Evolutionary conservation across 192 early-diverging fungal genomes (phyloP).

Genomic region (Anaeromyces robustus): DNA sequence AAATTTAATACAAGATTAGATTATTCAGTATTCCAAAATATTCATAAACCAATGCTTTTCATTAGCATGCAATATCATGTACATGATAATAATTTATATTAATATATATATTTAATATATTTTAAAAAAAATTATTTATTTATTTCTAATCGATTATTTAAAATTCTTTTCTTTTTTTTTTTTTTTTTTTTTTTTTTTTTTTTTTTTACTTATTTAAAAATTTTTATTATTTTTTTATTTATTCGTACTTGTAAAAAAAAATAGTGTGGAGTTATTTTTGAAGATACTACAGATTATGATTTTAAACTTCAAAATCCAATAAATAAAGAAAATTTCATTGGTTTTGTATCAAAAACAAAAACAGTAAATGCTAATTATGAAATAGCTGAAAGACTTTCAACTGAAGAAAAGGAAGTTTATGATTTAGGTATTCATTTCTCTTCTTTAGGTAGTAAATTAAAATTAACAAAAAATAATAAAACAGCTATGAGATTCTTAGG

Average conservation of each 20-base stretch:
- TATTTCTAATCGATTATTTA: too few relatives aligned
- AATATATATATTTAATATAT: too few relatives aligned
- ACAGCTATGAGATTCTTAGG: constrained; percentile 13
- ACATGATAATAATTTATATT: not conserved
- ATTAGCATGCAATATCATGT: constrained; percentile 35
- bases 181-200: not conserved
- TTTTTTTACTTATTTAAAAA: not conserved
- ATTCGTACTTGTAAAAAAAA: too few relatives aligned
- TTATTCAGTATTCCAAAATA: constrained; percentile 8
- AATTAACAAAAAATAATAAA: constrained; percentile 13
- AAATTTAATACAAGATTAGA: constrained; percentile 24
- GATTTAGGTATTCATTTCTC: constrained; percentile 27
- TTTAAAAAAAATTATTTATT: too few relatives aligned
- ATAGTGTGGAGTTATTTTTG: constrained; percentile 29
- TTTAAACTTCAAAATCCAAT: constrained; percentile 13
- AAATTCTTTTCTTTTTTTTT: too few relatives aligned
- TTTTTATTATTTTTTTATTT: too few relatives aligned
- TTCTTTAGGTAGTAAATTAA: constrained; percentile 20
- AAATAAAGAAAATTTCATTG: constrained; percentile 10
- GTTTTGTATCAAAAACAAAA: constrained; percentile 17
- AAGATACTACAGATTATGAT: constrained; percentile 24
- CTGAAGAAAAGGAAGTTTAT: constrained; percentile 28
- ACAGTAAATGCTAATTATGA: constrained; percentile 14
- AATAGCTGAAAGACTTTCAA: not conserved
- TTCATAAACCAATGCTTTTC: constrained; percentile 27